These are phyloP conservation scores for Russula abietina DNA, from an alignment of 768 basidiomycete genomes.

Conservation along the genomic window DNA sequence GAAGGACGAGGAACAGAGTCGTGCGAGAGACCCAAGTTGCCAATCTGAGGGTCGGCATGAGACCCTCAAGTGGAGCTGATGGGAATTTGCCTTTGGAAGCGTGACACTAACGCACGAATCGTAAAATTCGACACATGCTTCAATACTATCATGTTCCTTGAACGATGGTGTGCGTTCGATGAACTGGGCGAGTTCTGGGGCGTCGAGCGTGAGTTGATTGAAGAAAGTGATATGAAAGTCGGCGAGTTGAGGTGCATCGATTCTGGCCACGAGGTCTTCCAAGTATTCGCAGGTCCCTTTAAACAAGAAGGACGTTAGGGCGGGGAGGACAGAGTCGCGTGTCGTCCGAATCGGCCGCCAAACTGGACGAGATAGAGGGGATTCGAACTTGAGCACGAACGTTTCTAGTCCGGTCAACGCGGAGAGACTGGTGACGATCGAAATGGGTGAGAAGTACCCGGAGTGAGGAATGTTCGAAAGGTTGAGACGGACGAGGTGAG, in stretches of 20 bases:
- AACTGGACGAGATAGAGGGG: neutral
- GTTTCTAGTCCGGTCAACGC: neutral
- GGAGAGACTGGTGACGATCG: neutral
- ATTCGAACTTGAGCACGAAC: neutral
- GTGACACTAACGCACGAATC: no score
- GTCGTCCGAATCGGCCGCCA: no score
- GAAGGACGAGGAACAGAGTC: neutral
- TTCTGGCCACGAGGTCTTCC: neutral
- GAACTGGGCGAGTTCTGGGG: neutral
- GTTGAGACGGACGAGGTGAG: neutral
- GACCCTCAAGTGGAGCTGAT: neutral
- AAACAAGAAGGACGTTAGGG: neutral
- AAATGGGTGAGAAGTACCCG: neutral
- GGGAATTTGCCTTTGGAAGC: neutral
- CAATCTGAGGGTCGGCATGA: neutral
- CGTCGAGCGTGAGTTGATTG: neutral
- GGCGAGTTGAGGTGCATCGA: neutral
- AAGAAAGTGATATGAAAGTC: neutral
- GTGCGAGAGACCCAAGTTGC: neutral
- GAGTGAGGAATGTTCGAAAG: neutral
- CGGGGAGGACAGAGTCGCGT: neutral
- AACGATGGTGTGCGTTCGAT: neutral
- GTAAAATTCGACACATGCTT: neutral
- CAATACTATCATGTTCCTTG: neutral
- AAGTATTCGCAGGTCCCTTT: neutral